phyloP scores from a whole-genome alignment of 2,329 filamentous ascomycete species.

The Apiospora saccharicola region DNA sequence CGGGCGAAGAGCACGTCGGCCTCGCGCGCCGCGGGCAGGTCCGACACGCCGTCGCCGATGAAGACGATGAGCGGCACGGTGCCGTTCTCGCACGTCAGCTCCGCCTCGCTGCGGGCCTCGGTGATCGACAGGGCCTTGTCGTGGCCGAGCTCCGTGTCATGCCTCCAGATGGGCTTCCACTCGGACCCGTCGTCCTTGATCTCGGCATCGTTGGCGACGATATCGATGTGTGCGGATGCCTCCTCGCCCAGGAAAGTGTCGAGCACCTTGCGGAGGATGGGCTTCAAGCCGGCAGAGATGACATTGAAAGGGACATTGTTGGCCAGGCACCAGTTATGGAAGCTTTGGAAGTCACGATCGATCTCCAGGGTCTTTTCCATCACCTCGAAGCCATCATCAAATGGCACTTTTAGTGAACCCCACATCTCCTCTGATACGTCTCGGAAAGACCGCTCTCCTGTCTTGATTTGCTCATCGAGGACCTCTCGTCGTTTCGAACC shows the following conservation, averaged over 20 bases:
- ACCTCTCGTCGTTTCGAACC: slow-evolving; percentile 61
- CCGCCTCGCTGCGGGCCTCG: slow-evolving; percentile 63
- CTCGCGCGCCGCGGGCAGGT: slow-evolving; percentile 70
- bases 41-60: slow-evolving; percentile 74
- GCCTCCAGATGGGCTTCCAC: slow-evolving; percentile 73
- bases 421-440: slow-evolving; percentile 78
- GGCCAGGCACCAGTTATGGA: slow-evolving; percentile 69
- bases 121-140: slow-evolving; percentile 72
- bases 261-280: slow-evolving; percentile 66
- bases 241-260: slow-evolving; percentile 71
- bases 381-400: slow-evolving; percentile 71
- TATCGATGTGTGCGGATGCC: slow-evolving; percentile 65
- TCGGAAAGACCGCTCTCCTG: slow-evolving; percentile 70
- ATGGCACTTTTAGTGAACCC: slow-evolving; percentile 70
- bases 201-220: slow-evolving; percentile 72
- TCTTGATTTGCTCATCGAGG: slow-evolving; percentile 70
- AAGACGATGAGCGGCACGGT: slow-evolving; percentile 72
- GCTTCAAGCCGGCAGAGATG: slow-evolving; percentile 73
- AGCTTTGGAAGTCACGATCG: slow-evolving; percentile 68
- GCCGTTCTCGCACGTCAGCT: slow-evolving; percentile 63
- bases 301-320: slow-evolving; percentile 73
- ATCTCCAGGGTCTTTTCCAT: slow-evolving; percentile 69
- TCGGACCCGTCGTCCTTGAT: slow-evolving; percentile 64
- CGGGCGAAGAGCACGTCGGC: slow-evolving; percentile 74
- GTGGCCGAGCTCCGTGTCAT: slow-evolving; percentile 70